These are phyloP conservation scores for Penicillium simplicissimum DNA, from an alignment of 495 filamentous ascomycete genomes.

Conservation along the genomic window DNA sequence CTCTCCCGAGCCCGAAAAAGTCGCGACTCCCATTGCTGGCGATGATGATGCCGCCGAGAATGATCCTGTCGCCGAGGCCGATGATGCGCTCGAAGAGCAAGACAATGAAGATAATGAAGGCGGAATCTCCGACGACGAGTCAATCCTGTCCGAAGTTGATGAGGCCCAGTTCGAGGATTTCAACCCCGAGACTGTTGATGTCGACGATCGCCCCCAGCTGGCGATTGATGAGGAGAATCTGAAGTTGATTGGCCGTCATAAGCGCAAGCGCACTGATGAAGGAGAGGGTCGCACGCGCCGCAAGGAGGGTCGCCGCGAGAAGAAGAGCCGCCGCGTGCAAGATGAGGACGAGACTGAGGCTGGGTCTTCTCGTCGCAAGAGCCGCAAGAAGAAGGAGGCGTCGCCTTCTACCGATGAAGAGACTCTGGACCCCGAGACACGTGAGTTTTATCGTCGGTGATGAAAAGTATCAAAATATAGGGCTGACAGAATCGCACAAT, in stretches of 20 bases:
- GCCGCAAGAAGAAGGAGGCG: slow-evolving; percentile 49
- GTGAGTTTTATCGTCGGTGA: slow-evolving; percentile 32
- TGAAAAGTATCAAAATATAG: background rate
- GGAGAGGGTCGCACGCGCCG: slow-evolving; percentile 62
- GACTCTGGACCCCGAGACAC: slow-evolving; percentile 53
- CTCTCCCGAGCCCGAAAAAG: slow-evolving; percentile 27
- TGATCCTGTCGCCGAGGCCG: slow-evolving; percentile 16
- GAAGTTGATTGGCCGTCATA: slow-evolving; percentile 70
- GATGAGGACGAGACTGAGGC: slow-evolving; percentile 55
- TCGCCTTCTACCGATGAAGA: slow-evolving; percentile 65
- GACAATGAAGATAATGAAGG: slow-evolving; percentile 24
- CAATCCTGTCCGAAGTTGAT: slow-evolving; percentile 91
- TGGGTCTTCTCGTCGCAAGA: slow-evolving; percentile 57
- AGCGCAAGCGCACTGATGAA: slow-evolving; percentile 74
- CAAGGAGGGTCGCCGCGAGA: slow-evolving; percentile 74
- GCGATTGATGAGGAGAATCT: slow-evolving; percentile 88
- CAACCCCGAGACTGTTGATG: slow-evolving; percentile 71
- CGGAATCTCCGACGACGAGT: slow-evolving; percentile 71
- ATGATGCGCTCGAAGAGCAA: slow-evolving; percentile 12
- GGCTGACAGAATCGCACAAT: slow-evolving; percentile 11
- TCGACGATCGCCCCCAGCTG: slow-evolving; percentile 73
- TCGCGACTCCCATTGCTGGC: slow-evolving; percentile 26
- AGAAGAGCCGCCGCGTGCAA: slow-evolving; percentile 66
- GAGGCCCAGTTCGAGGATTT: slow-evolving; percentile 93
- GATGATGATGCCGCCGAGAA: slow-evolving; percentile 29